phyloP scores from a whole-genome alignment of 176 grass and related monocot genomes.

The Elaeis guineensis region DNA sequence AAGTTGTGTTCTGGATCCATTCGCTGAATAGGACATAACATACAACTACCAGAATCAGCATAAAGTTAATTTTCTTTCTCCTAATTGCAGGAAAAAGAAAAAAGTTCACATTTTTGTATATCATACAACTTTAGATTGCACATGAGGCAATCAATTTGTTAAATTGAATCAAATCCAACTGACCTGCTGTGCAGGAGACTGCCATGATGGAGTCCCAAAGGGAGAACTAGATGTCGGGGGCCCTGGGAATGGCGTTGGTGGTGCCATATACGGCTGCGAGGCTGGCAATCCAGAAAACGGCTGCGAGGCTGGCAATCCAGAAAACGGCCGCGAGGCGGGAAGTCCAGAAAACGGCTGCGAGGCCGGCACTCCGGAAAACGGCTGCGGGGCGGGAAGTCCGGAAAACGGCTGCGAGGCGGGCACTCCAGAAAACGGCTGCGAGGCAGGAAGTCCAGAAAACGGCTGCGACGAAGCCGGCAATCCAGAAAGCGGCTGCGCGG shows the following conservation, averaged over 20 bases:
- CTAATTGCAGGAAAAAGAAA: too few species aligned
- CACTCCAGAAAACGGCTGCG: background rate
- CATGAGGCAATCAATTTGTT: background rate
- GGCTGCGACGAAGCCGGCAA: slow-evolving; percentile 15
- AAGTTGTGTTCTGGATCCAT: too few species aligned
- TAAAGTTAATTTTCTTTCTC: background rate
- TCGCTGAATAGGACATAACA: too few species aligned
- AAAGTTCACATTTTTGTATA: too few species aligned
- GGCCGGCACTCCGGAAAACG: slow-evolving; percentile 2
- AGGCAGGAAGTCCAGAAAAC: too few species aligned
- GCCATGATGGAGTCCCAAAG: slow-evolving; percentile 32
- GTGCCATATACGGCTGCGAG: slow-evolving; percentile 8
- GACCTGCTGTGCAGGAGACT: slow-evolving; percentile 17
- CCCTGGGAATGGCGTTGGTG: slow-evolving; percentile 12
- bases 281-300: slow-evolving; percentile 6
- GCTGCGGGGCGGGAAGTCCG: background rate
- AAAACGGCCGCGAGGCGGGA: slow-evolving; percentile 14
- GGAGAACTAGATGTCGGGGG: slow-evolving; percentile 28
- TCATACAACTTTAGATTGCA: too few species aligned
- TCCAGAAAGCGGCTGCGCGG: slow-evolving; percentile 14
- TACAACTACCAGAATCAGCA: slow-evolving; percentile 2
- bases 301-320: slow-evolving; percentile 4
- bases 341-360: slow-evolving; percentile 15
- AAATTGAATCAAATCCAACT: slow-evolving; percentile 13
- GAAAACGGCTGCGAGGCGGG: slow-evolving; percentile 9